phyloP scores from a whole-genome alignment of 495 filamentous ascomycete species.

The Podospora pseudopauciseta region DNA sequence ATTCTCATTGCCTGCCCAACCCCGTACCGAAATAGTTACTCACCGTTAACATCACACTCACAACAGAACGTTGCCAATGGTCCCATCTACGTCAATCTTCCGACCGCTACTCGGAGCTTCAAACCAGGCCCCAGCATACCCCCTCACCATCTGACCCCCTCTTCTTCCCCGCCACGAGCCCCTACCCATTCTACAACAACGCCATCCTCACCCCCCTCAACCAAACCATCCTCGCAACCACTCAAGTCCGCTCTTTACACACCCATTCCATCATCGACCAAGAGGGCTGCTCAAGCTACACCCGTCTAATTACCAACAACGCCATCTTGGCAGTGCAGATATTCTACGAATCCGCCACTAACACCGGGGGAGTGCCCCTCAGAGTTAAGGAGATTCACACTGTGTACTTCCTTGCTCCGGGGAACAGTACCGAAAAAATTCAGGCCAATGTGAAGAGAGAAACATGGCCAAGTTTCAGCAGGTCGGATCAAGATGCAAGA shows the following conservation, averaged over 20 bases:
- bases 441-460: background rate
- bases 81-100: background rate
- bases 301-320: background rate
- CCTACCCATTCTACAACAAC: background rate
- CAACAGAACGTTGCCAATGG: background rate
- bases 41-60: background rate
- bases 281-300: background rate
- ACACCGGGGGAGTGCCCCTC: background rate
- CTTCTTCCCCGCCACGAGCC: background rate
- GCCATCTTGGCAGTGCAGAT: background rate
- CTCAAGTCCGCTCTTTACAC: background rate
- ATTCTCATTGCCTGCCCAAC: background rate
- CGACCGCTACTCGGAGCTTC: background rate
- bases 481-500: background rate
- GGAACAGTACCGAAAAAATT: background rate
- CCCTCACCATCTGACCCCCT: background rate
- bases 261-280: background rate
- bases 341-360: background rate
- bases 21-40: background rate
- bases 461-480: background rate
- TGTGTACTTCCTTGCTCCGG: background rate
- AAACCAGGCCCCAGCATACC: background rate
- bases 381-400: background rate
- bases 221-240: background rate
- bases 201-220: background rate